Conservation (phyloP, 371 early-diverging fungal genomes). For the Phascolomyces articulosus region DNA sequence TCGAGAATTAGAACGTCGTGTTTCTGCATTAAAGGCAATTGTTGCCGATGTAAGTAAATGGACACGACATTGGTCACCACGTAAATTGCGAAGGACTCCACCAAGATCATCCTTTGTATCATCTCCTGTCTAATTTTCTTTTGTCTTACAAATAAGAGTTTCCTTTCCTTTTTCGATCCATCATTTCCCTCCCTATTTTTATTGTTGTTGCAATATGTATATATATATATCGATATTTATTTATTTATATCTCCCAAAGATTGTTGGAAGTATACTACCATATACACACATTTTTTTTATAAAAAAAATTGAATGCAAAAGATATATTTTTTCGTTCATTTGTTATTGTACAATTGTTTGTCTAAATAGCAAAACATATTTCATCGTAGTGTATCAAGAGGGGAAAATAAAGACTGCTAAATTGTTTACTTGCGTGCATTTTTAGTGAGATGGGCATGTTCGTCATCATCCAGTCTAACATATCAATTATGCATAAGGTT, state of each 20-base stretch:
- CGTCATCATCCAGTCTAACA: slow-evolving; percentile 38
- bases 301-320: not conserved
- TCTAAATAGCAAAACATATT: slow-evolving; percentile 9
- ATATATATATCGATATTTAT: too few relatives aligned
- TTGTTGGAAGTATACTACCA: not conserved
- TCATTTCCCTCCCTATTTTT: too few relatives aligned
- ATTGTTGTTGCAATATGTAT: not conserved
- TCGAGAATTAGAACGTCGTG: slow-evolving; percentile 23
- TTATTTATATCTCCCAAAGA: too few relatives aligned
- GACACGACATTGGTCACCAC: slow-evolving; percentile 30
- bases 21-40: slow-evolving; percentile 6
- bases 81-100: slow-evolving; percentile 10
- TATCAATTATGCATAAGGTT: too few relatives aligned
- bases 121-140: not conserved
- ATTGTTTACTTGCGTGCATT: slow-evolving; percentile 32
- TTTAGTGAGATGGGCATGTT: slow-evolving; percentile 39
- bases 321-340: too few relatives aligned
- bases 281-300: not conserved
- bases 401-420: not conserved
- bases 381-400: slow-evolving; percentile 21
- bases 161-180: too few relatives aligned
- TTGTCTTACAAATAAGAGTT: not conserved
- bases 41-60: slow-evolving; percentile 21
- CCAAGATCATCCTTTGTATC: not conserved
- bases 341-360: not conserved